phyloP scores from a whole-genome alignment of 139 green algal species.

The Pleodorina starrii region DNA sequence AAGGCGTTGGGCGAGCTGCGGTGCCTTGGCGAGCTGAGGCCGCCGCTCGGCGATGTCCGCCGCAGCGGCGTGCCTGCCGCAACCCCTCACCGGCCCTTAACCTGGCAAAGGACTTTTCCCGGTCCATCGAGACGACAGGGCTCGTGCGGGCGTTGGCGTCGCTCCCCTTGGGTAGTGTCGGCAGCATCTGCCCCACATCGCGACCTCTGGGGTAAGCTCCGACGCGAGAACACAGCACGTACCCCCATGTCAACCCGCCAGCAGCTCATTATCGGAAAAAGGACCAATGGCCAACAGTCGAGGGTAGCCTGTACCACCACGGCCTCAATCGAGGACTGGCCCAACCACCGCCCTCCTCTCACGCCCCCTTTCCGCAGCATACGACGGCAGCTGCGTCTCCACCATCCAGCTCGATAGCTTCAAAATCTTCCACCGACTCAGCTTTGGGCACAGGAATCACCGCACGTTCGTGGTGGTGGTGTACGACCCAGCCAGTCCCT shows the following conservation, averaged over 20 bases:
- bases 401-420: slow-evolving; percentile 45
- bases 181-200: neutral
- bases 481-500: slow-evolving; percentile 41
- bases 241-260: too few species aligned
- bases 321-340: too few species aligned
- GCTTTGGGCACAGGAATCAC: slow-evolving; percentile 45
- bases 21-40: neutral
- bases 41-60: slow-evolving; percentile 1
- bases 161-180: neutral
- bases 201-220: slow-evolving; percentile 18
- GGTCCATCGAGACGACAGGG: neutral
- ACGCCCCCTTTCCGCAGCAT: neutral
- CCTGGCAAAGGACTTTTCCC: neutral
- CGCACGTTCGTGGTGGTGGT: slow-evolving; percentile 46
- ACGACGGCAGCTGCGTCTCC: slow-evolving; percentile 26
- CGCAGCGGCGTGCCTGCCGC: neutral
- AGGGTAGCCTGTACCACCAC: too few species aligned
- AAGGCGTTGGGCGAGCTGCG: neutral
- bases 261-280: too few species aligned
- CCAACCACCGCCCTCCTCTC: too few species aligned
- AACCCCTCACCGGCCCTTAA: neutral
- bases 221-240: too few species aligned
- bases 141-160: neutral
- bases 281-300: too few species aligned
- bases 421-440: slow-evolving; percentile 33